Conservation (phyloP, 2,329 filamentous ascomycete species). For the Orbilia ellipsospora region DNA sequence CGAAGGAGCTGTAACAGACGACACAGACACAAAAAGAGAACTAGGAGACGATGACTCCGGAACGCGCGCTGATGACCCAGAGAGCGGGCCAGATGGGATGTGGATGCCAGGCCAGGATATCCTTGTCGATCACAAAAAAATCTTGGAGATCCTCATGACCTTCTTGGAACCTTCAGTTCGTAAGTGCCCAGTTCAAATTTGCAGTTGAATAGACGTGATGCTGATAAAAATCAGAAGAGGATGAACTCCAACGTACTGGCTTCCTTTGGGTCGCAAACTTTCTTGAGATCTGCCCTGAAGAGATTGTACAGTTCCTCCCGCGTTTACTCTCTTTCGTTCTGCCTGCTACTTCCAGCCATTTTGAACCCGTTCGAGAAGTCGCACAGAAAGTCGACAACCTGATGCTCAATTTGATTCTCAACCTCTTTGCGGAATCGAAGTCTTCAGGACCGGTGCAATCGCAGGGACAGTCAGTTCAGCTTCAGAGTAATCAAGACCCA, state of each 20-base stretch:
- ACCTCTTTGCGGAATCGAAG: conserved; percentile 41
- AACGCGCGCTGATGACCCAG: conserved; percentile 68
- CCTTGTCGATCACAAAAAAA: conserved; percentile 89
- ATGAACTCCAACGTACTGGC: conserved; percentile 90
- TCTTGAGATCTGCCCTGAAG: conserved; percentile 95
- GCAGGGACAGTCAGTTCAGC: conserved; percentile 29
- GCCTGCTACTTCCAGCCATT: conserved; percentile 90
- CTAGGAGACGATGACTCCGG: conserved; percentile 70
- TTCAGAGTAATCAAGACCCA: conserved; percentile 37
- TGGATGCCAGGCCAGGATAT: conserved; percentile 98
- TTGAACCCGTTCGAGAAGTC: conserved; percentile 87
- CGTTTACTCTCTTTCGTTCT: conserved; percentile 90
- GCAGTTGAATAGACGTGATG: conserved; percentile 22
- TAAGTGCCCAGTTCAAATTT: conserved; percentile 62
- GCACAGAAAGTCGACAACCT: conserved; percentile 90
- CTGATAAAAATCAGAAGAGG: conserved; percentile 68
- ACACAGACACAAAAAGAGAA: conserved; percentile 63
- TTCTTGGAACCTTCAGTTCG: conserved; percentile 83
- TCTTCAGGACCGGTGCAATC: conserved; percentile 6
- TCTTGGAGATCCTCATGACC: conserved; percentile 88
- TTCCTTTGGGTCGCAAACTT: conserved; percentile 96
- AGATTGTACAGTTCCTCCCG: conserved; percentile 93
- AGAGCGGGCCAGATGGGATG: conserved; percentile 80
- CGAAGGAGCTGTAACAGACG: conserved; percentile 68
- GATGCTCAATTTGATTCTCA: conserved; percentile 90